These are phyloP conservation scores for Aspergillus quadrilineatus DNA, from an alignment of 2,329 filamentous ascomycete genomes.

Conservation along the genomic window DNA sequence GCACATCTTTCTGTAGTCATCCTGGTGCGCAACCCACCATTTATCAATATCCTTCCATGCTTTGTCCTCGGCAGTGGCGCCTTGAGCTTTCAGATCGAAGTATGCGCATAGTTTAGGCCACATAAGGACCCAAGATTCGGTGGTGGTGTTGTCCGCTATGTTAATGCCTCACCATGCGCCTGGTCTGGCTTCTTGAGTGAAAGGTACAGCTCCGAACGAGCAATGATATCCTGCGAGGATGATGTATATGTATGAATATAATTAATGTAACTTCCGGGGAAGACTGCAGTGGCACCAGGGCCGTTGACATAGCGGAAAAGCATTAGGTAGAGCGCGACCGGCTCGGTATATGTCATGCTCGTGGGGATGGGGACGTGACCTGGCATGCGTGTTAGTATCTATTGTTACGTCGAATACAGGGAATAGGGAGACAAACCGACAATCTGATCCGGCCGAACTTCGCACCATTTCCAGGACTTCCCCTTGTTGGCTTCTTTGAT, in stretches of 20 bases:
- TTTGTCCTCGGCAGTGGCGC: conserved; percentile 1
- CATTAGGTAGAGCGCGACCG: too few species aligned
- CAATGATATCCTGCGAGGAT: conserved; percentile 36
- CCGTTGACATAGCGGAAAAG: conserved; percentile 41
- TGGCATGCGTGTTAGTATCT: conserved; percentile 5
- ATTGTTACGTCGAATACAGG: background rate
- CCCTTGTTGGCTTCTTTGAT: conserved; percentile 36
- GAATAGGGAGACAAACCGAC: conserved; percentile 18
- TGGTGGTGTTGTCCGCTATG: conserved; percentile 24
- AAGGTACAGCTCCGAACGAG: conserved; percentile 25
- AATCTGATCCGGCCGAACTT: conserved; percentile 48
- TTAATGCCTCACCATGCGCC: conserved; percentile 26
- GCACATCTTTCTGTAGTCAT: conserved; percentile 22
- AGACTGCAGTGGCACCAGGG: conserved; percentile 33
- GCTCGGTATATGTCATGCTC: conserved; percentile 47
- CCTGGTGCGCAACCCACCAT: conserved; percentile 23
- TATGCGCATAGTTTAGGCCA: conserved; percentile 24
- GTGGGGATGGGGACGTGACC: conserved; percentile 49
- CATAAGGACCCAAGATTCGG: too few species aligned
- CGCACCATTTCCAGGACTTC: conserved; percentile 47
- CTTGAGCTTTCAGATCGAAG: conserved; percentile 23
- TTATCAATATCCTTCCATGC: conserved; percentile 19
- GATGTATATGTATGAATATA: conserved; percentile 38
- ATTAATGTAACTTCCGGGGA: conserved; percentile 38
- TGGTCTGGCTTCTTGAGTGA: conserved; percentile 21